These are phyloP conservation scores for Cucurbita ficifolia DNA, from an alignment of 306 rosid genomes.

Conservation along the genomic window DNA sequence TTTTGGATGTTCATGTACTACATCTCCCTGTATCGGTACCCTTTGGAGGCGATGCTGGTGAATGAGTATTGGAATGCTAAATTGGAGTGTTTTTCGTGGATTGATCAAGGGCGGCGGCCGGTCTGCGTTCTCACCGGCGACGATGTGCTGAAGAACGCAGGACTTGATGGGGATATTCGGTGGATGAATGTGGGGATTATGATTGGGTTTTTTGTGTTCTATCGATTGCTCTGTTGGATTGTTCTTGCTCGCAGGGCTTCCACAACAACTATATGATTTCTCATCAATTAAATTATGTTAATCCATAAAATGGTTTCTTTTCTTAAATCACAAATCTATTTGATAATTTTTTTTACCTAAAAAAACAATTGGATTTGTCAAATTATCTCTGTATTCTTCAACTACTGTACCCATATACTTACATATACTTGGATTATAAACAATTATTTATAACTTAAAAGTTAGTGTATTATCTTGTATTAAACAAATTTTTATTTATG, in stretches of 20 bases:
- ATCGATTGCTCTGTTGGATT: conserved; percentile 69
- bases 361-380: too few relatives aligned
- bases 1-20: conserved; percentile 92
- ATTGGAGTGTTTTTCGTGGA: conserved; percentile 29
- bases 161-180: conserved; percentile 55
- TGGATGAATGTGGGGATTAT: conserved; percentile 67
- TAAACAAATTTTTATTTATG: too few relatives aligned
- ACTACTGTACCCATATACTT: too few relatives aligned
- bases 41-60: conserved; percentile 59
- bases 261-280: conserved; percentile 29
- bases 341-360: too few relatives aligned
- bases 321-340: not conserved
- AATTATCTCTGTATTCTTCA: too few relatives aligned
- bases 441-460: too few relatives aligned
- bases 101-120: not conserved
- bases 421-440: too few relatives aligned
- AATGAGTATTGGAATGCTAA: conserved; percentile 65
- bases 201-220: conserved; percentile 57
- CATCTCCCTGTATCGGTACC: conserved; percentile 77
- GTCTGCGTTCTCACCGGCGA: conserved; percentile 33
- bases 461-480: too few relatives aligned
- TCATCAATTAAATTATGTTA: not conserved
- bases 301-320: not conserved
- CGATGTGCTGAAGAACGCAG: conserved; percentile 68
- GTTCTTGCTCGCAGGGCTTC: conserved; percentile 59